A percentile compares a stretch with the other conserved stretches of the same genome.
phyloP scores from a whole-genome alignment of 257 asterid species.

The Ajuga chamaepitys region DNA sequence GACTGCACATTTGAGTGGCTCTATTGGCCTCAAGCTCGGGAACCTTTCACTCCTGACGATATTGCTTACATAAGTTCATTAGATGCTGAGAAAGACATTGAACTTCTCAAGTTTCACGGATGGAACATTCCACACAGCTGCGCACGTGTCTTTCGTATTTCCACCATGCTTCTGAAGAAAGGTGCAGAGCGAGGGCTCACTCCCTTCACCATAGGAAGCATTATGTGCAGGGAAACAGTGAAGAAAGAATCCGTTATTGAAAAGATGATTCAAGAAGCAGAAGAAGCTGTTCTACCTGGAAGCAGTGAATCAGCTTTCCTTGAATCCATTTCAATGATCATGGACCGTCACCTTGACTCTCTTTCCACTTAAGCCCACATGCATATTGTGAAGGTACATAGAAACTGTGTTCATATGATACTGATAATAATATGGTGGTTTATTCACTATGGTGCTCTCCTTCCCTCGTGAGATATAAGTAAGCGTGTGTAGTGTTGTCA shows the following conservation, averaged over 20 bases:
- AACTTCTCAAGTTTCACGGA: slow-evolving; percentile 49
- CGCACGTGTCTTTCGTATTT: slow-evolving; percentile 48
- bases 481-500: slow-evolving; percentile 9
- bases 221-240: slow-evolving; percentile 59
- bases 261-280: slow-evolving; percentile 52
- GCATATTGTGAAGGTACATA: neutral
- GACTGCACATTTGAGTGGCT: slow-evolving; percentile 87
- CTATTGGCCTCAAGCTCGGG: slow-evolving; percentile 74
- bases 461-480: neutral
- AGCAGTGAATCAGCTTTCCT: slow-evolving; percentile 51
- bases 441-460: neutral
- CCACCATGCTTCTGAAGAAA: slow-evolving; percentile 73
- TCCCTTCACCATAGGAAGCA: slow-evolving; percentile 57
- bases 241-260: slow-evolving; percentile 50
- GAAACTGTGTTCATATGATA: slow-evolving; percentile 1
- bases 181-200: slow-evolving; percentile 60
- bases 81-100: slow-evolving; percentile 61
- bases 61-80: slow-evolving; percentile 49
- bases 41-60: slow-evolving; percentile 44
- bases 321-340: slow-evolving; percentile 35
- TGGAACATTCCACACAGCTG: slow-evolving; percentile 50
- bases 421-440: neutral
- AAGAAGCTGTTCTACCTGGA: slow-evolving; percentile 46
- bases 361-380: slow-evolving; percentile 9
- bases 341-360: slow-evolving; percentile 49